Base-by-base conservation (phyloP, 345 rosid species). In the Linum trigynum region DNA sequence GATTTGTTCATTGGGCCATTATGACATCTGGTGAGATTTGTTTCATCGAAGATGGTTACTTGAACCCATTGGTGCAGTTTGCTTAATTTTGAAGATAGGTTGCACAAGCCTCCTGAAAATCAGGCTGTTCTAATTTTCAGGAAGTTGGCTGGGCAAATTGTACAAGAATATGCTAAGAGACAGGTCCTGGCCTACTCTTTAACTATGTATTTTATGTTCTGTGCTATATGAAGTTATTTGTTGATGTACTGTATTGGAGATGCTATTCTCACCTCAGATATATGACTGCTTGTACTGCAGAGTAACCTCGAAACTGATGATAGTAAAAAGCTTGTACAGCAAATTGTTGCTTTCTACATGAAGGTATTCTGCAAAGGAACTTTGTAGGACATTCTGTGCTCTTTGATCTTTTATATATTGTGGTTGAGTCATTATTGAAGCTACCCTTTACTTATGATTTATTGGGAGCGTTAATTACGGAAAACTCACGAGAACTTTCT, bases 1-100 rank as follows among this genome's bases (percentile, higher is more conserved):
- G 73, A 87, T 94, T 55, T 96, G 95, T 74, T 94, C 96, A 0
- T 94, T 95, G 97, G 99, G 96, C 43, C 97, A 95, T 66, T 95
- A 89, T 72, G 88, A 95, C 76, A 97, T 95, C 51, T 84, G 97
- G 92, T 86, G 65, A 70, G 69, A 39, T 42, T 64, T 43, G 7
- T 64, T 11, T 55, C 38, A 16, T 17, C 38, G 16, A 38, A 38
- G 7, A 10, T 15, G 12, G 9, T 3, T 48, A 48, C 3, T 48
- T 48, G 14, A 48, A 48, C 8, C 53, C 12, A 8, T 8, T 48
- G n/a, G 8, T 48, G 9, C 12, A 0, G 17, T 3, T 11, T 57
- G 38, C 7, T 5, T 57, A 57, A 57, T 37, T 57, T 17, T 16
- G 7, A 37, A 57, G 37, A 17, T n/a, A n/a, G 36, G n/a, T 37